Evolutionary conservation across 768 basidiomycete genomes (phyloP).

Genomic region (Naganishia onofrii): DNA sequence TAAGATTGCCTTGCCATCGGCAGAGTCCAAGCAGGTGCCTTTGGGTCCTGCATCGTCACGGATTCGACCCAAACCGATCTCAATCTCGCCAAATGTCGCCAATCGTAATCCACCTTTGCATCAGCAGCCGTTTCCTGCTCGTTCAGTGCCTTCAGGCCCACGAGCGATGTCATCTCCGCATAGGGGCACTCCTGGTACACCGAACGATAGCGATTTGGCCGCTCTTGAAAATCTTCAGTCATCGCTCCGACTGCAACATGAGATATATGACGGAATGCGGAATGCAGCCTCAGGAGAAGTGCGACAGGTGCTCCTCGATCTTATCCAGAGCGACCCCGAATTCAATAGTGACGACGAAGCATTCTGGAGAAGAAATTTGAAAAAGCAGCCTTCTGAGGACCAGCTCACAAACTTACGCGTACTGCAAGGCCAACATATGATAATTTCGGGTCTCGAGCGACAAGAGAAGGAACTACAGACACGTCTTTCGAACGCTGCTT

Average conservation of each 20-base stretch:
- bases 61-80: slow-evolving; percentile 6
- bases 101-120: not conserved
- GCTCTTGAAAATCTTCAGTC: not conserved
- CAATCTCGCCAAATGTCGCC: not conserved
- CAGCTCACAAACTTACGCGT: slow-evolving; percentile 1
- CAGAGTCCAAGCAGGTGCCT: not conserved
- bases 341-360: not conserved
- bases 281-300: not conserved
- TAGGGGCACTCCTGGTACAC: not conserved
- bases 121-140: not conserved
- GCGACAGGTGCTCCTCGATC: not conserved
- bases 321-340: not conserved
- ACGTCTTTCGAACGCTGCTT: not conserved
- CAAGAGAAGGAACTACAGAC: slow-evolving; percentile 7
- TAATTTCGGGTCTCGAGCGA: slow-evolving; percentile 5
- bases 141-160: not conserved
- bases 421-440: slow-evolving; percentile 20
- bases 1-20: not conserved
- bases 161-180: not conserved
- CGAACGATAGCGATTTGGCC: not conserved
- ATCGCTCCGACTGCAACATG: slow-evolving; percentile 18
- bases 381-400: not conserved
- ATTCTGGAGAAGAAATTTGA: not conserved
- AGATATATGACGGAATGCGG: slow-evolving; percentile 14
- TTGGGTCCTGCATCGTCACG: not conserved